Evolutionary conservation across 2,329 filamentous ascomycete species (phyloP).

Genomic region (Huntiella moniliformis): DNA sequence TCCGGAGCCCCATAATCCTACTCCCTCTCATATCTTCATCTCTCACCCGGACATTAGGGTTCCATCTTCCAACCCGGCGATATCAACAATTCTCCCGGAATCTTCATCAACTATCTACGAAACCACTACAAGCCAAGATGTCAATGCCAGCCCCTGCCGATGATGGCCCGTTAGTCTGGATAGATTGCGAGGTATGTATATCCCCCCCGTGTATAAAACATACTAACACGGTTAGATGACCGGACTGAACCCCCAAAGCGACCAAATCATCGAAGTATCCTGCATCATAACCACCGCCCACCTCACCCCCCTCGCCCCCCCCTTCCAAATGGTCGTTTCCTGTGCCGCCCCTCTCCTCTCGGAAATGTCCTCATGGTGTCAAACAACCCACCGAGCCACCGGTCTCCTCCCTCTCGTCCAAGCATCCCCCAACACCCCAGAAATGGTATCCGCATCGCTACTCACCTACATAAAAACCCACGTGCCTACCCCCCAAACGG

Average conservation of each 20-base stretch:
- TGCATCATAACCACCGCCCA: constrained; percentile 76
- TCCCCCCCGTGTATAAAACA: neutral
- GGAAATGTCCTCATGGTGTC: constrained; percentile 81
- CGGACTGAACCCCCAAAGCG: constrained; percentile 47
- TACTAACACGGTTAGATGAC: constrained; percentile 52
- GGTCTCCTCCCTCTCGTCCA: constrained; percentile 50
- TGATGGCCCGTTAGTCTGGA: constrained; percentile 60
- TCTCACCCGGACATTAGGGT: no score
- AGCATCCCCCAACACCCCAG: constrained; percentile 34
- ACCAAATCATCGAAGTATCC: constrained; percentile 79
- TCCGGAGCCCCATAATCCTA: no score
- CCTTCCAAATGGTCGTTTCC: constrained; percentile 63
- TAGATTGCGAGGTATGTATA: constrained; percentile 42
- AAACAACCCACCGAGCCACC: constrained; percentile 55
- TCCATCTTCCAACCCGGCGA: no score
- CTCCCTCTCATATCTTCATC: no score
- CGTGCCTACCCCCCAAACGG: constrained; percentile 47
- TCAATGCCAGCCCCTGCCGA: neutral
- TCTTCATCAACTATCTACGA: neutral
- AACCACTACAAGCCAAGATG: neutral
- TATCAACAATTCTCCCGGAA: neutral
- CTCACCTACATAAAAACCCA: constrained; percentile 59
- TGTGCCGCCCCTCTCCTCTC: constrained; percentile 51
- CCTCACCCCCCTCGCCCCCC: constrained; percentile 54
- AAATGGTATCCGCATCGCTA: constrained; percentile 56